Conservation (phyloP, 768 basidiomycete genomes). For the Tephrocybe rancida region DNA sequence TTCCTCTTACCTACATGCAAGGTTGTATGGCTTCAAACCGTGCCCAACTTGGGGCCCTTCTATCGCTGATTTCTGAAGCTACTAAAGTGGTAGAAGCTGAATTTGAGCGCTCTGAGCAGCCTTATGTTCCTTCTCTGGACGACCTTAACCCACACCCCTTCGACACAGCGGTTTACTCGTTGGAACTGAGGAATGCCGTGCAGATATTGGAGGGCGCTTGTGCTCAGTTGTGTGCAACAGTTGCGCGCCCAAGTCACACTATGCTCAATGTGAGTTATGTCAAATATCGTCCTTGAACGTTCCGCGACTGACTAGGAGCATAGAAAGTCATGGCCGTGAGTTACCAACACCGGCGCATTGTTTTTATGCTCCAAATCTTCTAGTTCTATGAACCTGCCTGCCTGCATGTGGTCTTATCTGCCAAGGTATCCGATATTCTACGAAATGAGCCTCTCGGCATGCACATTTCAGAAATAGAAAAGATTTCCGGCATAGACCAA, state of each 20-base stretch:
- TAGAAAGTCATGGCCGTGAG: neutral
- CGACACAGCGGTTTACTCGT: conserved; percentile 13
- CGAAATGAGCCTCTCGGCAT: conserved; percentile 34
- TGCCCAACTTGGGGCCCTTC: neutral
- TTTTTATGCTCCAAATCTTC: neutral
- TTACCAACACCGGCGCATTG: neutral
- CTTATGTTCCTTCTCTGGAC: conserved; percentile 16
- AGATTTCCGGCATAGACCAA: conserved; percentile 29
- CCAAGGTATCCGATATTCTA: conserved; percentile 39
- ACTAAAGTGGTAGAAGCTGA: neutral
- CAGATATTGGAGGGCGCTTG: conserved; percentile 25
- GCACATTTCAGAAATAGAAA: conserved; percentile 32
- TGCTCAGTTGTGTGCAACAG: conserved; percentile 21
- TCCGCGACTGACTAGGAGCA: neutral
- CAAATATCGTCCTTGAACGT: neutral
- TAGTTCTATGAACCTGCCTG: conserved; percentile 35
- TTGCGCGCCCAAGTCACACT: conserved; percentile 22
- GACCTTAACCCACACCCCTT: conserved; percentile 18
- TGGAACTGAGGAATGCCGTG: conserved; percentile 19
- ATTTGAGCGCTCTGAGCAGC: neutral
- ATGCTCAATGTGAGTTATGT: conserved; percentile 19
- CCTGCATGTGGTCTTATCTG: conserved; percentile 32
- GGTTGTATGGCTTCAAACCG: neutral
- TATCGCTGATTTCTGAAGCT: neutral
- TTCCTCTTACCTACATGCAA: too few species aligned